phyloP scores from a whole-genome alignment of 2,329 filamentous ascomycete genomes.

The Ophiostoma quercus region DNA sequence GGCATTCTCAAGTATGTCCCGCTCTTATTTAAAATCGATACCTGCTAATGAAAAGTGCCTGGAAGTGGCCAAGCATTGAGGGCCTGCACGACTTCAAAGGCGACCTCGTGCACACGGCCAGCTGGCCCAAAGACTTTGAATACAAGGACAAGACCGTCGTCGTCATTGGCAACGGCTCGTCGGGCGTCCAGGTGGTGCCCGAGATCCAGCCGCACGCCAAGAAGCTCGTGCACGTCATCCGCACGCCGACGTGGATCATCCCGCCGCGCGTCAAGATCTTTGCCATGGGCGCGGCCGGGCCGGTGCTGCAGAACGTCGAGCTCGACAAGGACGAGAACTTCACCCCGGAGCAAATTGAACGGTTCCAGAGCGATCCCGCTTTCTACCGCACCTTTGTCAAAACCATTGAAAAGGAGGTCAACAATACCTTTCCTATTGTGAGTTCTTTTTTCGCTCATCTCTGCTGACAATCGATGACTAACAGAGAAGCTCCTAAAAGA shows the following conservation, averaged over 20 bases:
- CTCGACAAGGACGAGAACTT: conserved; percentile 43
- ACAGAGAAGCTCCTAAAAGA: conserved; percentile 37
- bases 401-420: conserved; percentile 43
- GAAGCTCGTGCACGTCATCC: conserved; percentile 38
- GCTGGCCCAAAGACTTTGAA: conserved; percentile 48
- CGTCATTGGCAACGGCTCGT: conserved; percentile 54
- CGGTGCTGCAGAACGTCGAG: conserved; percentile 38
- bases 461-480: neutral
- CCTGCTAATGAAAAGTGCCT: conserved; percentile 37
- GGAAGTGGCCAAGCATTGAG: conserved; percentile 49
- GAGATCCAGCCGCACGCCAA: conserved; percentile 42
- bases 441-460: conserved; percentile 24
- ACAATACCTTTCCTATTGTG: conserved; percentile 41
- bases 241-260: conserved; percentile 41
- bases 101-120: conserved; percentile 48
- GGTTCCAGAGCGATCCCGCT: conserved; percentile 43
- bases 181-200: conserved; percentile 50
- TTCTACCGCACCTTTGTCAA: conserved; percentile 46
- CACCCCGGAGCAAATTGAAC: conserved; percentile 41
- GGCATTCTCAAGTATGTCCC: conserved; percentile 49
- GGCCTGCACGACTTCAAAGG: conserved; percentile 45
- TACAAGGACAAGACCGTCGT: conserved; percentile 48
- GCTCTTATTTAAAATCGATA: neutral
- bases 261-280: conserved; percentile 37
- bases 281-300: conserved; percentile 37